Conservation (phyloP, 805 yeast species). For the Maudiozyma serrabonitensis region DNA sequence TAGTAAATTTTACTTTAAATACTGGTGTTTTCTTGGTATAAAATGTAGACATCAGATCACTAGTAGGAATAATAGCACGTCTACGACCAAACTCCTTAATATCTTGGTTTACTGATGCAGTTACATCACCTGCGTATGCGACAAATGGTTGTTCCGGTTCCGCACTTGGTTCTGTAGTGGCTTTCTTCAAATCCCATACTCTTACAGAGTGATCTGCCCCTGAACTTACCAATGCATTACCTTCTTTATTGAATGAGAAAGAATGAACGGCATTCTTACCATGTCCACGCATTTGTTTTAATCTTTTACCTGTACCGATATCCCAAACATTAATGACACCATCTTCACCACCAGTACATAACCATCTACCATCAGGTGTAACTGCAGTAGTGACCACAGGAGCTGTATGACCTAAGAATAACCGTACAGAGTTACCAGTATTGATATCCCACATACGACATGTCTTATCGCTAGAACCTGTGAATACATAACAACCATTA, state of each 20-base stretch:
- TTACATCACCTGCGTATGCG: constrained; percentile 29
- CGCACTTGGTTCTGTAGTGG: constrained; percentile 69
- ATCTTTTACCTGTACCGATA: constrained; percentile 77
- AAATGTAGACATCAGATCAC: constrained; percentile 87
- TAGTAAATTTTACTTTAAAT: constrained; percentile 83
- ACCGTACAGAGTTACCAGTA: constrained; percentile 79
- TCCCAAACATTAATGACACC: constrained; percentile 87
- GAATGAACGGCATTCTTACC: constrained; percentile 82
- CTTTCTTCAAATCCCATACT: constrained; percentile 90
- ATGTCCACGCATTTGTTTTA: constrained; percentile 92
- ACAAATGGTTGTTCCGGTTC: constrained; percentile 61
- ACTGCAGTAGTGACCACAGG: constrained; percentile 79
- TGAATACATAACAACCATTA: constrained; percentile 84
- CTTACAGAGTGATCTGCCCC: constrained; percentile 90
- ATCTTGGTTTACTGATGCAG: constrained; percentile 29
- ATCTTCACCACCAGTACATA: constrained; percentile 93
- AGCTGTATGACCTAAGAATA: constrained; percentile 88
- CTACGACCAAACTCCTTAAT: constrained; percentile 43
- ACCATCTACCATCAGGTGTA: constrained; percentile 94
- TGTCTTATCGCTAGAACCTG: constrained; percentile 93
- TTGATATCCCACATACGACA: constrained; percentile 97
- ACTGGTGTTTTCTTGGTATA: constrained; percentile 92
- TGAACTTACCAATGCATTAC: constrained; percentile 79
- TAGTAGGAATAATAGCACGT: constrained; percentile 67
- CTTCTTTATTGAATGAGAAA: constrained; percentile 75